These are phyloP conservation scores for Neodidymelliopsis sp. DNA, from an alignment of 2,329 filamentous ascomycete genomes.

Conservation along the genomic window DNA sequence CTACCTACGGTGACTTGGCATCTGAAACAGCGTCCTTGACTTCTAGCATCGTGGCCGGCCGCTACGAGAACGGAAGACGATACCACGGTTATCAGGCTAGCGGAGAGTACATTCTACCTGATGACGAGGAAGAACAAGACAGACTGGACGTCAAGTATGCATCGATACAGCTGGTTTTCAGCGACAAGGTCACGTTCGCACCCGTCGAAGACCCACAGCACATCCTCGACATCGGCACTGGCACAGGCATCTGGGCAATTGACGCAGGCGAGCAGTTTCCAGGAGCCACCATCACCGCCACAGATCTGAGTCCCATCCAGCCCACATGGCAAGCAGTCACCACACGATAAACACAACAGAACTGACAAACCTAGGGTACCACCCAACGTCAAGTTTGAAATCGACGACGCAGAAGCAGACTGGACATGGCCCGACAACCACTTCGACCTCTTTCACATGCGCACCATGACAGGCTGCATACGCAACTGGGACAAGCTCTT, in stretches of 20 bases:
- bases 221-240: slow-evolving; percentile 42
- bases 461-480: slow-evolving; percentile 61
- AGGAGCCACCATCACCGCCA: slow-evolving; percentile 33
- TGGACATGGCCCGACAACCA: slow-evolving; percentile 53
- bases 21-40: slow-evolving; percentile 38
- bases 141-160: slow-evolving; percentile 34
- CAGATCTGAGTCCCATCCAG: slow-evolving; percentile 47
- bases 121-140: slow-evolving; percentile 39
- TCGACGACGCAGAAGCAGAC: slow-evolving; percentile 40
- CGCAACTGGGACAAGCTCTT: slow-evolving; percentile 61
- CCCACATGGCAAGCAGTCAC: slow-evolving; percentile 31
- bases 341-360: neutral
- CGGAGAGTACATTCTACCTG: slow-evolving; percentile 33
- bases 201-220: slow-evolving; percentile 37
- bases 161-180: slow-evolving; percentile 33
- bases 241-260: slow-evolving; percentile 47
- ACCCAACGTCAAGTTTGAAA: slow-evolving; percentile 37
- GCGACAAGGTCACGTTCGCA: slow-evolving; percentile 38
- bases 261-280: slow-evolving; percentile 42
- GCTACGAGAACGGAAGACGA: slow-evolving; percentile 39
- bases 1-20: slow-evolving; percentile 30
- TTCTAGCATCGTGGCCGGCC: slow-evolving; percentile 35
- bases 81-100: slow-evolving; percentile 31
- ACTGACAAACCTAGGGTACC: slow-evolving; percentile 24
- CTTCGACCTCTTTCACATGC: slow-evolving; percentile 65